Evolutionary conservation across 2,329 filamentous ascomycete genomes (phyloP), one percentile per base, ranked within the genome.

Genomic region (Arthrinium phaeospermum): DNA sequence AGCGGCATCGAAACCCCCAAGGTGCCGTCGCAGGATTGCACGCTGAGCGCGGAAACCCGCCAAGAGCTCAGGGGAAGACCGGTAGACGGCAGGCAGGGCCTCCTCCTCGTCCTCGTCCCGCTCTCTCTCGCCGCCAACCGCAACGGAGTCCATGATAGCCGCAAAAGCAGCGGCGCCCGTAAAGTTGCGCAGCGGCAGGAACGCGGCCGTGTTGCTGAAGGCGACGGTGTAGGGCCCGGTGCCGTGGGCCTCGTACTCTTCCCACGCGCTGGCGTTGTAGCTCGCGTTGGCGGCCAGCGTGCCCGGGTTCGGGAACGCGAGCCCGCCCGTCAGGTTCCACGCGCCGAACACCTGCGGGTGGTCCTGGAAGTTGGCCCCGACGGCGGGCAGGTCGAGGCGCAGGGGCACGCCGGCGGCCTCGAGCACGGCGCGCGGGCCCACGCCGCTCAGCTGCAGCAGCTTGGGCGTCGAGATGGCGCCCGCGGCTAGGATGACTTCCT

Each of bases 361-460:
- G 51, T 79, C 75, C n/a, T 78, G 75, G 3, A 77, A 75, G 30
- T 77, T 77, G 14, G 77, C 74, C 1, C 77, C 77, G 14, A 78
- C 73, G 0, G 64, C 72, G 0, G 76, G 71, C 1, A 75, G 64
- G 19, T 78, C 70, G 22, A 73, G 46, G 13, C 75, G 45, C 8
- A 73, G 30, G 0, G 73, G 68, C 34, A 68, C 73, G 8, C 49
- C 72, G 41, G 72, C 71, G 2, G 34, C 37, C 12, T 67, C 64
- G 2, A 78, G 75, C 0, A 76, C 19, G 7, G 70, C 47, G 3
- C 45, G 34, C 8, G 75, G 72, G 0, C 78, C 78, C 13, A 79
- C 72, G 12, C 84, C 84, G 6, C 83, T 85, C 1, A 83, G 76
- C 71, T 85, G 82, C 0, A 86, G 78, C 0, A 86, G 70, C 41